Conservation (phyloP, 495 filamentous ascomycete species). For the Letharia lupina region DNA sequence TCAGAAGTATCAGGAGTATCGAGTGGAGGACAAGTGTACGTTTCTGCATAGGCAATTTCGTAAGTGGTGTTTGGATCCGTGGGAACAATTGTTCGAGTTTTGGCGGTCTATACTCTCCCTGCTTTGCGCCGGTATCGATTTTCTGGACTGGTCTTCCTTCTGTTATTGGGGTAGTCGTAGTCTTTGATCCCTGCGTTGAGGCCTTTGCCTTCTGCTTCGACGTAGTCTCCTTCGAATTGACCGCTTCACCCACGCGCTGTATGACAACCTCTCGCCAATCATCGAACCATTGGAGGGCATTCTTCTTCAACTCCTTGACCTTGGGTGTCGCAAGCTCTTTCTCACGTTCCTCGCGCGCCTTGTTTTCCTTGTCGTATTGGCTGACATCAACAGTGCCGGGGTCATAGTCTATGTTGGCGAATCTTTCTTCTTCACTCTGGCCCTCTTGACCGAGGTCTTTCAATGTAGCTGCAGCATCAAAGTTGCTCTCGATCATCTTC, state of each 20-base stretch:
- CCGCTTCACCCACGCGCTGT: slow-evolving; percentile 53
- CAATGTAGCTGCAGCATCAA: slow-evolving; percentile 27
- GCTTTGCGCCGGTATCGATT: slow-evolving; percentile 22
- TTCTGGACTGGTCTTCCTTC: slow-evolving; percentile 6
- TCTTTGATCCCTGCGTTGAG: slow-evolving; percentile 6
- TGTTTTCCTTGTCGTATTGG: slow-evolving; percentile 25
- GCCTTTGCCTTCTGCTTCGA: slow-evolving; percentile 3
- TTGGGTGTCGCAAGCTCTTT: slow-evolving; percentile 28
- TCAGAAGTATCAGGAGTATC: slow-evolving; percentile 65
- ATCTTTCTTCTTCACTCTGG: slow-evolving; percentile 23
- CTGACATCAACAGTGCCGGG: slow-evolving; percentile 26
- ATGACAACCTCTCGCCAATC: slow-evolving; percentile 56
- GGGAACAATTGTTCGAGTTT: slow-evolving; percentile 38
- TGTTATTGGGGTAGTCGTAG: slow-evolving; percentile 10
- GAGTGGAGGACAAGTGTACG: slow-evolving; percentile 47
- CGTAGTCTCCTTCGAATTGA: slow-evolving; percentile 45
- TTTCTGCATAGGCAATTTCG: slow-evolving; percentile 34
- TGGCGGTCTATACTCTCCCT: slow-evolving; percentile 27
- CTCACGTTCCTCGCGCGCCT: slow-evolving; percentile 25
- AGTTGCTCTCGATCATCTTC: slow-evolving; percentile 33
- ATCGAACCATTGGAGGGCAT: slow-evolving; percentile 50
- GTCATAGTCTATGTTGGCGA: slow-evolving; percentile 24
- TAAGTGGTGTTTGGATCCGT: slow-evolving; percentile 40
- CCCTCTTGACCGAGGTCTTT: slow-evolving; percentile 1
- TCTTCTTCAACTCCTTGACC: slow-evolving; percentile 31